phyloP scores from a whole-genome alignment of 1,284 basidiomycete genomes.

The Porphyrellus sp. region DNA sequence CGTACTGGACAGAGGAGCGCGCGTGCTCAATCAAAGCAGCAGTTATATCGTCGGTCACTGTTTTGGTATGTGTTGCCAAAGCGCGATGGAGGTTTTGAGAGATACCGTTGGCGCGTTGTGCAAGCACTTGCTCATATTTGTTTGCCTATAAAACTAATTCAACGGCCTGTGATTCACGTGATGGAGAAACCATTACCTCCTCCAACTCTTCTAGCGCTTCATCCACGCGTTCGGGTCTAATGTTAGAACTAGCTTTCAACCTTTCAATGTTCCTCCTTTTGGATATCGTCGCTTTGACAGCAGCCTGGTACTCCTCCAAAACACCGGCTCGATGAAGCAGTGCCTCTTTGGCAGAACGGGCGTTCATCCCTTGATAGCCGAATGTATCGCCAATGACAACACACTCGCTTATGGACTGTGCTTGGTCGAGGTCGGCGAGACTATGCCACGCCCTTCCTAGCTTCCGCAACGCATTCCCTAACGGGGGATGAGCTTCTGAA shows the following conservation, averaged over 20 bases:
- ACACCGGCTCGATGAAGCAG: slow-evolving; percentile 82
- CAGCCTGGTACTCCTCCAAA: slow-evolving; percentile 87
- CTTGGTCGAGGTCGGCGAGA: slow-evolving; percentile 79
- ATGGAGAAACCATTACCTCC: slow-evolving; percentile 55
- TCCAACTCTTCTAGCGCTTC: slow-evolving; percentile 92
- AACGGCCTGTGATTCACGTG: slow-evolving; percentile 8
- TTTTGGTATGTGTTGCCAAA: slow-evolving; percentile 75
- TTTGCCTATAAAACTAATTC: slow-evolving; percentile 56
- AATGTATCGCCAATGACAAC: slow-evolving; percentile 89
- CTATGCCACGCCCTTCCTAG: slow-evolving; percentile 84
- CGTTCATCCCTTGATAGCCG: slow-evolving; percentile 91
- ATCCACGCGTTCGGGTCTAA: slow-evolving; percentile 83
- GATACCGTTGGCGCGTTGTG: slow-evolving; percentile 81
- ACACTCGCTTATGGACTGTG: slow-evolving; percentile 86
- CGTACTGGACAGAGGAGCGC: slow-evolving; percentile 86
- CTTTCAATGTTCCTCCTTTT: slow-evolving; percentile 89
- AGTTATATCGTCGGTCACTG: slow-evolving; percentile 87
- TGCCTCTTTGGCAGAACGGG: slow-evolving; percentile 92
- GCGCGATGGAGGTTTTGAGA: slow-evolving; percentile 87
- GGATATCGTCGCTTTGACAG: slow-evolving; percentile 87
- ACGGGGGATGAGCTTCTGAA: slow-evolving; percentile 78
- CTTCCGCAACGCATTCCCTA: slow-evolving; percentile 79
- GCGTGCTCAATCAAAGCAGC: slow-evolving; percentile 87
- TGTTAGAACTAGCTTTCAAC: slow-evolving; percentile 83
- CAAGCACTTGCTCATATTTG: slow-evolving; percentile 80